Evolutionary conservation across 2,329 filamentous ascomycete species (phyloP).

Genomic region (Neurospora sp.): DNA sequence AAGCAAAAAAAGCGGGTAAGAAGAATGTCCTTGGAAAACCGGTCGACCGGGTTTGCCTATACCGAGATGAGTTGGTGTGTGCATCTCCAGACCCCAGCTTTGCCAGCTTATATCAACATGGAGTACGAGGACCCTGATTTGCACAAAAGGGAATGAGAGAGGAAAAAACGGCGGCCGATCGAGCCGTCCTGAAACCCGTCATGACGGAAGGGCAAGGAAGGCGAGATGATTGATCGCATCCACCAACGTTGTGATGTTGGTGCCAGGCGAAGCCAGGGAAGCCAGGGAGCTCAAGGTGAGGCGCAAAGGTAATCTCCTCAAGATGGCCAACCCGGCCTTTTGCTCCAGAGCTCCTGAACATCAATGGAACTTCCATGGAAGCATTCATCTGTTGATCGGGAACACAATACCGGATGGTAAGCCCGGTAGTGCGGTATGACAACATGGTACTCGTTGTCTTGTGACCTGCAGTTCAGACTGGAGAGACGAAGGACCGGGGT

Average conservation of each 20-base stretch:
- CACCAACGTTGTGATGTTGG: background rate
- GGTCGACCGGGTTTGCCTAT: background rate
- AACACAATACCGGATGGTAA: background rate
- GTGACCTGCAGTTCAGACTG: background rate
- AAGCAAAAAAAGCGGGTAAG: background rate
- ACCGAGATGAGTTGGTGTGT: background rate
- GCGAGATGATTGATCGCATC: background rate
- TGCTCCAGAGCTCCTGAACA: background rate
- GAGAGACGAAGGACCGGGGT: background rate
- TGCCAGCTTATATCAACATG: background rate
- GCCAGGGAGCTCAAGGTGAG: background rate
- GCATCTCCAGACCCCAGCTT: background rate
- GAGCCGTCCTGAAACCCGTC: background rate
- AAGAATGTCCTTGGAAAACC: background rate
- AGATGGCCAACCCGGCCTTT: background rate
- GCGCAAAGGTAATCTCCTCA: background rate
- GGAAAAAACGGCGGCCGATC: background rate
- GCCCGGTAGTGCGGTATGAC: background rate
- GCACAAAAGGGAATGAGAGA: background rate
- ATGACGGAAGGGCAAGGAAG: background rate
- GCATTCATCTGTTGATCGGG: background rate
- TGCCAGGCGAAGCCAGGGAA: background rate
- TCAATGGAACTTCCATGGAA: background rate
- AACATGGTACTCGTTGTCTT: background rate
- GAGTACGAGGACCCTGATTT: background rate